phyloP scores from a whole-genome alignment of 2,329 filamentous ascomycete genomes.

The Diaporthe vexans region DNA sequence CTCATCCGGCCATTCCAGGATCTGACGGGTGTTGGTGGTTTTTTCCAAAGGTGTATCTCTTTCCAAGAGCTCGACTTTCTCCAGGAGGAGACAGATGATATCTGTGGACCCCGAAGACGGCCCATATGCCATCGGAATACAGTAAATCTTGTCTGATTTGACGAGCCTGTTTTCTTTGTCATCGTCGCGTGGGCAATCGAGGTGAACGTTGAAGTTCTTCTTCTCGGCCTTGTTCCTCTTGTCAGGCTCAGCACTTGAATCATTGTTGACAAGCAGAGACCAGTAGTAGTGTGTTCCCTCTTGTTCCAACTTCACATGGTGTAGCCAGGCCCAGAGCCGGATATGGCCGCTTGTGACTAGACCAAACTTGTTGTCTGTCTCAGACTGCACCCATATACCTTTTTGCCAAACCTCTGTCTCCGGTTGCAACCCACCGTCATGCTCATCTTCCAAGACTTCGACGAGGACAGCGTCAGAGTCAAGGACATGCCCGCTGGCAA shows the following conservation, averaged over 20 bases:
- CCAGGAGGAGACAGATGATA: slow-evolving; percentile 24
- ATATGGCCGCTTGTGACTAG: slow-evolving; percentile 11
- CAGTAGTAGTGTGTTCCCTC: slow-evolving; percentile 1
- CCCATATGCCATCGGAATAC: slow-evolving; percentile 3
- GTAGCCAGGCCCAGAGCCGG: slow-evolving; percentile 4
- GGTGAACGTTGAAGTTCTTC: slow-evolving; percentile 1
- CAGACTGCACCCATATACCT: neutral
- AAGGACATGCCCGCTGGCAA: neutral
- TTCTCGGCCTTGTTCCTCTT: neutral
- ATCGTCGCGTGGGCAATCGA: slow-evolving; percentile 30
- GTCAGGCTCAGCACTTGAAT: neutral
- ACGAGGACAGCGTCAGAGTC: neutral
- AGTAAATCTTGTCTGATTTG: neutral
- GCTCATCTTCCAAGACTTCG: neutral
- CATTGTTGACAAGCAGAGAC: neutral
- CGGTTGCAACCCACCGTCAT: fast-evolving
- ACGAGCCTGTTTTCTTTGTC: neutral
- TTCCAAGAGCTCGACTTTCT: too few relatives aligned
- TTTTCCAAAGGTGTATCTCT: too few relatives aligned
- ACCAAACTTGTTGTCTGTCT: slow-evolving; percentile 21
- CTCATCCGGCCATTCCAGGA: neutral
- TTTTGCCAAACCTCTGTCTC: neutral
- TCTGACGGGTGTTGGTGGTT: too few relatives aligned
- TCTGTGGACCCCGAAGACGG: neutral
- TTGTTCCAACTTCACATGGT: neutral